Evolutionary conservation across 768 basidiomycete genomes (phyloP).

Genomic region (Mycena polygramma): DNA sequence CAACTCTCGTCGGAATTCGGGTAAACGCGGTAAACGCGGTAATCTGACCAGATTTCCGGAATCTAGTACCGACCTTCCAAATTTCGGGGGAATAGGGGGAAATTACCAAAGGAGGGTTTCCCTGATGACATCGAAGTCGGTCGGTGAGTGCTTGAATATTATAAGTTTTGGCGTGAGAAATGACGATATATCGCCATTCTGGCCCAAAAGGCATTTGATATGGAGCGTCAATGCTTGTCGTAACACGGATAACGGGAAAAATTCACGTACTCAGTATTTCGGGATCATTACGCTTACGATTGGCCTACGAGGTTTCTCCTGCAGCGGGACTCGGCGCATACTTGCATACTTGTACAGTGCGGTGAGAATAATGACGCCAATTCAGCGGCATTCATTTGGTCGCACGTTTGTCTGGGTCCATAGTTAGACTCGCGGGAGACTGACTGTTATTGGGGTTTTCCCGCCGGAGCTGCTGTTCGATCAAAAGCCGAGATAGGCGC

Average conservation of each 20-base stretch:
- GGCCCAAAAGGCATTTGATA: conserved; percentile 1
- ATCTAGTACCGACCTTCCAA: too few relatives aligned
- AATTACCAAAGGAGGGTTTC: too few relatives aligned
- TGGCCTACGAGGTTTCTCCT: not conserved
- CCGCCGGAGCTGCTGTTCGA: not conserved
- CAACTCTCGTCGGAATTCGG: too few relatives aligned
- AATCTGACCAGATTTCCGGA: too few relatives aligned
- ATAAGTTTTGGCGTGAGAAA: conserved; percentile 28
- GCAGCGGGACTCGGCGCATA: not conserved
- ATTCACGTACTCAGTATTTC: not conserved
- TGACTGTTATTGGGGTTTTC: not conserved
- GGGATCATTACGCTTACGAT: too few relatives aligned
- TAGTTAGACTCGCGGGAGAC: conserved; percentile 22
- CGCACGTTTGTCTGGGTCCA: conserved; percentile 17
- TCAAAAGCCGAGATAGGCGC: conserved; percentile 15
- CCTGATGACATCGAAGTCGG: conserved; percentile 20
- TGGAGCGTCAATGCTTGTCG: conserved; percentile 13
- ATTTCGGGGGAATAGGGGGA: too few relatives aligned
- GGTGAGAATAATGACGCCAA: not conserved
- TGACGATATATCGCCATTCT: conserved; percentile 11
- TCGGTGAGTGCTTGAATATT: conserved; percentile 6
- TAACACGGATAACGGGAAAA: conserved; percentile 19
- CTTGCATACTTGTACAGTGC: not conserved
- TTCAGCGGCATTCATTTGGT: too few relatives aligned
- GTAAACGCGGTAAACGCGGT: too few relatives aligned